Base-by-base conservation (phyloP, 371 early-diverging fungal genomes). In the Apophysomyces elegans region DNA sequence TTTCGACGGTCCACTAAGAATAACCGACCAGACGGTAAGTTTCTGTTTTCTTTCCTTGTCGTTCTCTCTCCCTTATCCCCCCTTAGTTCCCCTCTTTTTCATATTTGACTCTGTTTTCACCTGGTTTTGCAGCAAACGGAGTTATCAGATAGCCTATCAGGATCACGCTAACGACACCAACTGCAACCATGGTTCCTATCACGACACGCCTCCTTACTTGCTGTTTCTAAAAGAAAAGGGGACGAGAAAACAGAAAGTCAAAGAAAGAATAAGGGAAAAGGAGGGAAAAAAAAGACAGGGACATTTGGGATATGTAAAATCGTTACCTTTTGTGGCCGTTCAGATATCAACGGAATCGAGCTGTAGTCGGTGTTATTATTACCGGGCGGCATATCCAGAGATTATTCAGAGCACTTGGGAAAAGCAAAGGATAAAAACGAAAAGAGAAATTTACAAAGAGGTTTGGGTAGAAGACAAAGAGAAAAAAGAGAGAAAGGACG, bases 181-280 rank as follows among this genome's bases (percentile, higher is more conserved):
- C 32, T 26, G 32, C 35, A 61, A 14, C 14, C n/a, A 47, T 60
- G 56, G 18, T 43, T 57, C n/a, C 66, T 57, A 45, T 50, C 9
- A 50, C 21, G 21, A 7, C 5, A 21, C 9, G 54, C n/a, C 54
- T 16, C 54, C 21, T 50, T 50, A 9, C 11, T 7, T n/a, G n/a
- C 54, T 21, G 9, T 50, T n/a, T n/a, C 54, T 50, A 50, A 21
- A 50, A 18, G 45, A 66, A 58, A 56, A 66, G 26, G 56, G 61
- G 5, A 54, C 61, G 9, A 16, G n/a, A 12, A 56, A 16, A 16
- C 13, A 8, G 14, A 50, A 61, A 5, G 45, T 39, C 32, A 26
- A 26, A 2, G 32, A 26, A 2, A 3, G 32, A 26, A 26, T 2
- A 26, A 26, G 32, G 32, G 32, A 26, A 26, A 26, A 26, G 32